Conservation (phyloP, 208 protist genomes). For the Trichomonas vaginalis region DNA sequence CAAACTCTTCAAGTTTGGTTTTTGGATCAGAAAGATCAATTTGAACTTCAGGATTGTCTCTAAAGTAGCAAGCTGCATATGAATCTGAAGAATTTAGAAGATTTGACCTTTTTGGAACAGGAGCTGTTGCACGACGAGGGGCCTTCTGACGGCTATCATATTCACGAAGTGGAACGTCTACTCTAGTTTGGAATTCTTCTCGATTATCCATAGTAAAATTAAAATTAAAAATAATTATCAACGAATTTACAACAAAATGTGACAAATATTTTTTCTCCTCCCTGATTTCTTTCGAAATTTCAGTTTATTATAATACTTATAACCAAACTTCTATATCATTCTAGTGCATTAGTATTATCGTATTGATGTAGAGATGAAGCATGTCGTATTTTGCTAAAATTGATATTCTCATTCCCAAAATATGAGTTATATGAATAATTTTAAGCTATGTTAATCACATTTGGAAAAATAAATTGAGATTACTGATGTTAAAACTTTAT, state of each 20-base stretch:
- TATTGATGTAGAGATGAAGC: no score
- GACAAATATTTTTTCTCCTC: no score
- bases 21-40: not conserved
- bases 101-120: not conserved
- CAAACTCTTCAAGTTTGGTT: conserved; percentile 9
- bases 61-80: not conserved
- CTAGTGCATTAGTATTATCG: no score
- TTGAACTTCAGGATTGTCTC: not conserved
- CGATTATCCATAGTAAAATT: not conserved
- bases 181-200: not conserved
- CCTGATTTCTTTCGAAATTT: no score
- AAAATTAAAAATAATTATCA: not conserved
- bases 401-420: no score
- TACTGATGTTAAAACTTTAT: no score
- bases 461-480: no score
- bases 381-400: no score
- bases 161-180: not conserved
- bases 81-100: not conserved
- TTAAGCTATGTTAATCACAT: no score
- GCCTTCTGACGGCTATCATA: not conserved
- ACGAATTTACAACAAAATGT: not conserved
- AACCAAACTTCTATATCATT: no score
- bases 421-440: no score
- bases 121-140: not conserved
- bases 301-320: no score